These are phyloP conservation scores for Musa itinerans DNA, from an alignment of 176 grass and related monocot species.

Conservation along the genomic window DNA sequence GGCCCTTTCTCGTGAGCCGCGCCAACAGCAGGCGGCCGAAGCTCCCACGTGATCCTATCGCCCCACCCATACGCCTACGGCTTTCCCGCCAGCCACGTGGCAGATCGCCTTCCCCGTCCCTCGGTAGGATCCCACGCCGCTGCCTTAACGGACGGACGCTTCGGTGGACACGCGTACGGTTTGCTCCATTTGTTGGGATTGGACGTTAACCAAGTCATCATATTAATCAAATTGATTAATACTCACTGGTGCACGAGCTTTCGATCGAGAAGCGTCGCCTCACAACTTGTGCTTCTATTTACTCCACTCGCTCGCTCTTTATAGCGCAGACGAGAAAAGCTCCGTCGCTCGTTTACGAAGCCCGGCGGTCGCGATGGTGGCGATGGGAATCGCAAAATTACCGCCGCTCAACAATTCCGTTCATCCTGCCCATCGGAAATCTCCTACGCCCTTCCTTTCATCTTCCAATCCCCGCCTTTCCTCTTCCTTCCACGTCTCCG, in stretches of 20 bases:
- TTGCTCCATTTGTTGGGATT: neutral
- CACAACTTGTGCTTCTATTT: neutral
- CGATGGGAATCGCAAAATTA: slow-evolving; percentile 17
- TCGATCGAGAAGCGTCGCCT: neutral
- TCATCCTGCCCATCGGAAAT: slow-evolving; percentile 16
- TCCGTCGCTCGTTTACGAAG: neutral
- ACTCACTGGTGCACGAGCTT: neutral
- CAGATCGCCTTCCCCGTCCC: neutral
- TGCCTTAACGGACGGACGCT: neutral
- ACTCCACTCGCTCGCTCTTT: neutral
- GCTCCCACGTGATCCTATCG: neutral
- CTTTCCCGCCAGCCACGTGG: neutral
- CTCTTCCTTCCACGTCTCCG: slow-evolving; percentile 20
- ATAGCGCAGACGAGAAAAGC: neutral
- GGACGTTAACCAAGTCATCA: neutral
- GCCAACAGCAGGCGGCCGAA: neutral
- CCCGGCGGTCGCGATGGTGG: slow-evolving; percentile 15
- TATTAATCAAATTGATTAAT: neutral
- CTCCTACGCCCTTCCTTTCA: neutral
- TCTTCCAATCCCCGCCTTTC: neutral
- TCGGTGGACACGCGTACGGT: neutral
- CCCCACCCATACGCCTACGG: neutral
- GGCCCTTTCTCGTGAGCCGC: neutral
- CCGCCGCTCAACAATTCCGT: slow-evolving; percentile 1
- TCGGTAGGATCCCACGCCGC: no score